Conservation (phyloP, 164 flowering plant species). For the Chimonanthus salicifolius region DNA sequence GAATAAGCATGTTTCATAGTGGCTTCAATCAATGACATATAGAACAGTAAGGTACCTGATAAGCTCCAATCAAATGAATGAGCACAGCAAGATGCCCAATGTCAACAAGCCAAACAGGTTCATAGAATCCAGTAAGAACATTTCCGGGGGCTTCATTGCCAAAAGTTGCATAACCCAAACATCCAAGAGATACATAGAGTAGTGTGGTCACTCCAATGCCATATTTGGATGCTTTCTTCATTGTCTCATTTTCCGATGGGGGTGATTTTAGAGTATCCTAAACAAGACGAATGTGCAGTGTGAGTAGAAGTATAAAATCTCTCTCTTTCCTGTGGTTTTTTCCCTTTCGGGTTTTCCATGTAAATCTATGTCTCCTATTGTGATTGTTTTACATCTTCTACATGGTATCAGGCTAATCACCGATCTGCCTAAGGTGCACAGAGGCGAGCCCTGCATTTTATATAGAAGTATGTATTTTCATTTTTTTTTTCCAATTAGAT, state of each 20-base stretch:
- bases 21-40: not conserved
- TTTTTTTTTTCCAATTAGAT: no score
- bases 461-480: no score
- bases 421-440: no score
- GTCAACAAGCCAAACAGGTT: slow-evolving; percentile 17
- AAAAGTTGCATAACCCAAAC: slow-evolving; percentile 23
- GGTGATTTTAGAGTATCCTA: slow-evolving; percentile 23
- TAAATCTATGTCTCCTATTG: not conserved
- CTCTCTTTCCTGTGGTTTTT: no score
- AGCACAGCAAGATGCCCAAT: slow-evolving; percentile 13
- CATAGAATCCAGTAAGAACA: slow-evolving; percentile 21
- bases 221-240: slow-evolving; percentile 16
- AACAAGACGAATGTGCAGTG: not conserved
- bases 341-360: no score
- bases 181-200: slow-evolving; percentile 15
- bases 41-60: slow-evolving; percentile 13
- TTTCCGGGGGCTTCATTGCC: slow-evolving; percentile 23
- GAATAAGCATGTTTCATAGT: not conserved
- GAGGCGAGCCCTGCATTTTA: no score
- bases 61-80: slow-evolving; percentile 17
- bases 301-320: not conserved
- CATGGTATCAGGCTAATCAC: not conserved
- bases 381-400: not conserved
- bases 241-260: slow-evolving; percentile 16
- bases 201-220: slow-evolving; percentile 10